These are phyloP conservation scores for Rhododendron simsii DNA, from an alignment of 148 eudicot genomes.

Conservation along the genomic window DNA sequence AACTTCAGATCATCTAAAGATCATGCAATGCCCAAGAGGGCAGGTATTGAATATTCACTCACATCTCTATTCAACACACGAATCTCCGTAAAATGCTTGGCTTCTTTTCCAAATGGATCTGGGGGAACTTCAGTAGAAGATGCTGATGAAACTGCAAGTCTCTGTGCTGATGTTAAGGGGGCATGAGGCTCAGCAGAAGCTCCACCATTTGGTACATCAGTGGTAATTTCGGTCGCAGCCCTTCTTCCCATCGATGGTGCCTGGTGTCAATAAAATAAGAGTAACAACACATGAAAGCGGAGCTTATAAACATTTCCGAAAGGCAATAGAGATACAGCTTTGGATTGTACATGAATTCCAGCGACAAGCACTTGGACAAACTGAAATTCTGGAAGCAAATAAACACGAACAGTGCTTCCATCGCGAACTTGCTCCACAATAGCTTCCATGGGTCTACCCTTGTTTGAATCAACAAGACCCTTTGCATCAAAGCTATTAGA, in stretches of 20 bases:
- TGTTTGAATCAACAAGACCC: conserved; percentile 47
- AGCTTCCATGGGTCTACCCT: conserved; percentile 73
- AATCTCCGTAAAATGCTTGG: conserved; percentile 87
- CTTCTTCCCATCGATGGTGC: conserved; percentile 90
- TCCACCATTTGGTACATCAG: conserved; percentile 54
- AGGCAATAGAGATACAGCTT: not conserved
- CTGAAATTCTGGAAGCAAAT: conserved; percentile 83
- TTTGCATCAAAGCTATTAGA: conserved; percentile 56
- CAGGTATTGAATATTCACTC: conserved; percentile 13
- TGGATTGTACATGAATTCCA: conserved; percentile 64
- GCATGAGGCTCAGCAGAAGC: conserved; percentile 48
- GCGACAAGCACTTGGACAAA: conserved; percentile 81
- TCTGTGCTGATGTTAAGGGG: conserved; percentile 72
- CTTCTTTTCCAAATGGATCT: conserved; percentile 83
- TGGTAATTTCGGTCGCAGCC: conserved; percentile 32
- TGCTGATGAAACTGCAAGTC: conserved; percentile 60
- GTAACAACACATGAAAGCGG: not conserved
- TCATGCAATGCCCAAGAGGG: not conserved
- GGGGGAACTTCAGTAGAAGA: conserved; percentile 49
- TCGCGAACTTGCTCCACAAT: conserved; percentile 92
- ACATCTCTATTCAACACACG: conserved; percentile 93
- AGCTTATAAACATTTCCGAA: not conserved
- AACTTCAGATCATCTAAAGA: not conserved
- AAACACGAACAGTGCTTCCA: conserved; percentile 82
- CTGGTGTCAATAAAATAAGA: conserved; percentile 28